Evolutionary conservation across 176 grass and related monocot genomes (phyloP), one percentile per base, ranked within the genome.

Genomic region (Musa itinerans): DNA sequence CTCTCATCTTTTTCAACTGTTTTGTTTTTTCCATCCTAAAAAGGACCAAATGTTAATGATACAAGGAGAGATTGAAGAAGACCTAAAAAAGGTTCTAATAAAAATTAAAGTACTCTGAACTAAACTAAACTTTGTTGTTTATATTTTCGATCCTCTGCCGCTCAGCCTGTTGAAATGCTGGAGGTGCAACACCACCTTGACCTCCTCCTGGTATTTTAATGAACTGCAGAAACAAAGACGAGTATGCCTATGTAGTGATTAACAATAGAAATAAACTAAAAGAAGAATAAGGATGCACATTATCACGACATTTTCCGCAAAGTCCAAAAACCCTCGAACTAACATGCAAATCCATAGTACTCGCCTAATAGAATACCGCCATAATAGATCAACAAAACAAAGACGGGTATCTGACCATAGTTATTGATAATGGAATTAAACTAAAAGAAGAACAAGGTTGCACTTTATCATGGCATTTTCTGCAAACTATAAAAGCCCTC

Each of bases 121-220:
- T 43, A 6, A 3, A 5, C 34, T 43, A 43, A 29, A 43, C 34
- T 6, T 43, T 43, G 34, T 43, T 43, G 4, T 5, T 43, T 43
- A 6, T 43, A 0, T 43, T 43, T 43, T 43, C 4, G 4, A 43
- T 43, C 71, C 90, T 87, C 65, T 82, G 74, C 75, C 69, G 85
- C 86, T 98, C 90, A 73, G 90, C 90, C 55, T 59, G 81, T 63
- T 91, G 94, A 79, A 93, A 97, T 72, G 90, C 90, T 82, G 94
- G 90, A 48, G 94, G 89, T 63, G 91, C 76, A 69, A 84, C 52
- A 81, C 90, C 94, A 71, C 94, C 86, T 69, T 86, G 84, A 55
- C 91, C 74, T 69, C 94, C 88, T 77, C 90, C 94, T 26, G 90
- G 91, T 74, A 98, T 82, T 80, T 89, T 81, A 50, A 80, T 54